Evolutionary conservation across 176 grass and related monocot species (phyloP).

Genomic region (Aegilops bicornis): DNA sequence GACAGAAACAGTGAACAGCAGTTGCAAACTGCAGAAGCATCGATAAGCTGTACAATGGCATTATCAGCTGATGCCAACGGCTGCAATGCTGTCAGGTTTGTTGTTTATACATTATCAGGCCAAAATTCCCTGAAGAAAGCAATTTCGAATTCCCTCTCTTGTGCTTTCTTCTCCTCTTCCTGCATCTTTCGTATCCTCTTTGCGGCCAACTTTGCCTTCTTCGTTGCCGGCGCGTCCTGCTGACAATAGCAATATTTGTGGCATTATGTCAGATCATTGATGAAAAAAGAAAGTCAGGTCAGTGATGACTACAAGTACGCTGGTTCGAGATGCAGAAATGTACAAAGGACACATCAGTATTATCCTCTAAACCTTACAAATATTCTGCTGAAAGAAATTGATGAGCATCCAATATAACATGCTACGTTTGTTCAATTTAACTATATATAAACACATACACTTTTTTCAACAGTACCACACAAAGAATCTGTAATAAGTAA

Average conservation of each 20-base stretch:
- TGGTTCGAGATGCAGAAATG: neutral
- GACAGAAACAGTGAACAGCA: neutral
- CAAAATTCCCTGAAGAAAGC: conserved; percentile 95
- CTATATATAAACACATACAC: neutral
- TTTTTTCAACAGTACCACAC: neutral
- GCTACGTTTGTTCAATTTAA: no score
- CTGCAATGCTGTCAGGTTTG: neutral
- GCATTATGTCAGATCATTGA: neutral
- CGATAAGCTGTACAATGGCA: conserved; percentile 18
- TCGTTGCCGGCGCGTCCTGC: conserved; percentile 31
- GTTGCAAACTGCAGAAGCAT: neutral
- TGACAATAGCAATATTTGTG: conserved; percentile 13
- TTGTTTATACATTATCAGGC: conserved; percentile 83
- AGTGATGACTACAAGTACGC: neutral
- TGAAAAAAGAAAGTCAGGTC: neutral
- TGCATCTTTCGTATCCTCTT: conserved; percentile 84
- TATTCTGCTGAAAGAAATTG: neutral
- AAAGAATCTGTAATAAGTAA: neutral
- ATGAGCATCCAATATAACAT: neutral
- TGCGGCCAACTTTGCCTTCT: conserved; percentile 49
- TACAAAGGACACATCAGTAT: neutral
- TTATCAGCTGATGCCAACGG: neutral
- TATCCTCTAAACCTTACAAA: neutral
- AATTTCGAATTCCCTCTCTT: conserved; percentile 91
- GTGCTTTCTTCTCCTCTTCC: conserved; percentile 77